These are phyloP conservation scores for Thymus mandschuricus DNA, from an alignment of 257 asterid species.

Conservation along the genomic window DNA sequence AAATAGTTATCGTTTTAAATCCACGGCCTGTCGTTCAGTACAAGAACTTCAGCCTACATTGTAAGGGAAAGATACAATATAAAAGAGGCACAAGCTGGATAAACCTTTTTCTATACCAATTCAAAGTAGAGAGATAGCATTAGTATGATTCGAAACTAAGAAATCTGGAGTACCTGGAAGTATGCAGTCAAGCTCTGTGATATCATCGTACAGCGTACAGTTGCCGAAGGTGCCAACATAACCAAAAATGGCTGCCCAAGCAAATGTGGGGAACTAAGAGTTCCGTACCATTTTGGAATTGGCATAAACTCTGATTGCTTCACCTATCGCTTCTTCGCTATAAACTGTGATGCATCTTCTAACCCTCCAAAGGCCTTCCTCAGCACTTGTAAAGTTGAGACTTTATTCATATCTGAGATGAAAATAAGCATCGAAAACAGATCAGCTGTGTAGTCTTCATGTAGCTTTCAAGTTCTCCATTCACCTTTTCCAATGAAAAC, in stretches of 20 bases:
- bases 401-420: slow-evolving; percentile 27
- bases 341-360: slow-evolving; percentile 32
- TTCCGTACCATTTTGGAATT: slow-evolving; percentile 45
- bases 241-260: slow-evolving; percentile 33
- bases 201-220: background rate
- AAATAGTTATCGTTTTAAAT: background rate
- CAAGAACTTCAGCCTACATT: no score
- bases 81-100: background rate
- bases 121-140: no score
- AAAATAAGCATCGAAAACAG: slow-evolving; percentile 21
- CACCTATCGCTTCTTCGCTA: slow-evolving; percentile 23
- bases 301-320: slow-evolving; percentile 36
- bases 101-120: no score
- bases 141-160: no score
- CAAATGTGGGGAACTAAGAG: slow-evolving; percentile 34
- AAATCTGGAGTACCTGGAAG: background rate
- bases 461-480: slow-evolving; percentile 27
- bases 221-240: background rate
- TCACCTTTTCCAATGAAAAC: slow-evolving; percentile 35
- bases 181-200: no score
- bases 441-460: slow-evolving; percentile 23
- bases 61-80: no score
- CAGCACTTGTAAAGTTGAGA: slow-evolving; percentile 3
- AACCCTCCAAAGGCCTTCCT: slow-evolving; percentile 40
- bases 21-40: background rate